phyloP scores from a whole-genome alignment of 2,329 filamentous ascomycete genomes.

The Cercospora canescens region DNA sequence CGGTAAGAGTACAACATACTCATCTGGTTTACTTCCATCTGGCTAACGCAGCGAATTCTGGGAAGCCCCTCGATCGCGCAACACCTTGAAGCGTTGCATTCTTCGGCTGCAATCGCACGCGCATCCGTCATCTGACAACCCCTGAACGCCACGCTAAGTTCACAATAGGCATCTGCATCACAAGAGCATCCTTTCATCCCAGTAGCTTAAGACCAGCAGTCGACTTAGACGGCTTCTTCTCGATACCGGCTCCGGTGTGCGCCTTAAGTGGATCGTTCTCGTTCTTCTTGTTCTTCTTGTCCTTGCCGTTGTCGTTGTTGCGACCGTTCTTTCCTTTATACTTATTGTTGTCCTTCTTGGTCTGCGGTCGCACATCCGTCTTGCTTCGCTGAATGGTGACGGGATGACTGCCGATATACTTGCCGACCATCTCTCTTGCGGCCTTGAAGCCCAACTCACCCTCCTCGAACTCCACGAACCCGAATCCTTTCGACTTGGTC shows the following conservation, averaged over 20 bases:
- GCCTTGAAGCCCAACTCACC: constrained; percentile 96
- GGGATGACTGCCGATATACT: constrained; percentile 98
- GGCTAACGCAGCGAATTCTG: neutral
- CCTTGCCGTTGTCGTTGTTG: constrained; percentile 39
- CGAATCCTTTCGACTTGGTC: constrained; percentile 93
- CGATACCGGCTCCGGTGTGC: constrained; percentile 35
- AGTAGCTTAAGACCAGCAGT: constrained; percentile 30
- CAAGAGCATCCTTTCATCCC: constrained; percentile 20
- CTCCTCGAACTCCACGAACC: constrained; percentile 93
- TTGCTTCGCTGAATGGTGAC: constrained; percentile 76
- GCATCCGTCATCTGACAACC: neutral
- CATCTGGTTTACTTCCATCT: constrained; percentile 6
- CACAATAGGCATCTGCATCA: neutral
- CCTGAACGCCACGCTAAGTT: constrained; percentile 17
- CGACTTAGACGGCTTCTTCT: constrained; percentile 33
- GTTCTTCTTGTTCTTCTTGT: constrained; percentile 47
- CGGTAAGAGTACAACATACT: constrained; percentile 2
- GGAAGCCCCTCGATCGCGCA: neutral
- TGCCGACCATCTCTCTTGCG: constrained; percentile 96
- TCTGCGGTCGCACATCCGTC: constrained; percentile 81
- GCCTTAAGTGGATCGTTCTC: constrained; percentile 36
- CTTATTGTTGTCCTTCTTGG: constrained; percentile 49
- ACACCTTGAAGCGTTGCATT: neutral
- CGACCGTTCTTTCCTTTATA: constrained; percentile 56
- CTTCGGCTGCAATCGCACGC: neutral